Percentiles rank a stretch among this genome's conserved stretches.
These are phyloP conservation scores for Thelephora aurantiotincta DNA, from an alignment of 768 basidiomycete genomes.

Conservation along the genomic window DNA sequence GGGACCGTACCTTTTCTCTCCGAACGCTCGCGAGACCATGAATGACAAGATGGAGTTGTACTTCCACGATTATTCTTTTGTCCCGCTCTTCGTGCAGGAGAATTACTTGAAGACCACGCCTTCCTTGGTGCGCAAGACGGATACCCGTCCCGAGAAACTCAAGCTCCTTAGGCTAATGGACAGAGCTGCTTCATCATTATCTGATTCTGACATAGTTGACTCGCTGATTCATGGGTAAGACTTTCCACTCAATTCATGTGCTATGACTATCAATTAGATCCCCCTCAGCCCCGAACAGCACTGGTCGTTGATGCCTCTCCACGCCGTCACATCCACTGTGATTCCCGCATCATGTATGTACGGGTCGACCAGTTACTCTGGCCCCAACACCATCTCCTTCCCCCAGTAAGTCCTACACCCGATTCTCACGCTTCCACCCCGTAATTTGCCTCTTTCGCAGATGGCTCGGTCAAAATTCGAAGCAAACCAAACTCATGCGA, in stretches of 20 bases:
- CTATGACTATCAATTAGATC: not conserved
- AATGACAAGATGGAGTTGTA: constrained; percentile 92
- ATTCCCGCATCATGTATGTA: constrained; percentile 77
- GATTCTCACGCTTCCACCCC: too few species aligned
- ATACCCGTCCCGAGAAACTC: constrained; percentile 49
- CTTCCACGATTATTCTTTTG: constrained; percentile 90
- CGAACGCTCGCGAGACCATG: constrained; percentile 66
- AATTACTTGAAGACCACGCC: constrained; percentile 88
- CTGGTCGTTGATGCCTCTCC: constrained; percentile 89
- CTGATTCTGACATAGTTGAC: constrained; percentile 91
- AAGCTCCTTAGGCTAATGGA: constrained; percentile 75
- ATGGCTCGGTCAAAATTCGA: constrained; percentile 98
- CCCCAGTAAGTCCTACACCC: constrained; percentile 49
- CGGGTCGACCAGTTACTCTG: constrained; percentile 57
- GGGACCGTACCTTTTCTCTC: constrained; percentile 83
- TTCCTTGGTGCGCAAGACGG: constrained; percentile 36
- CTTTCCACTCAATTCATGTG: not conserved
- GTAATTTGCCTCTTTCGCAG: constrained; percentile 23
- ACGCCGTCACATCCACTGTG: constrained; percentile 84
- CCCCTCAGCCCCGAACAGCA: constrained; percentile 73
- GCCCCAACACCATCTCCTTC: constrained; percentile 58
- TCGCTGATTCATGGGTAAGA: constrained; percentile 81
- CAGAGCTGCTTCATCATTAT: constrained; percentile 82
- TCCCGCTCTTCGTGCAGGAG: constrained; percentile 96
- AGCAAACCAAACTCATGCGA: constrained; percentile 67